Evolutionary conservation across 345 rosid species (phyloP), one percentile per base, ranked within the genome.

Genomic region (Jatropha curcas): DNA sequence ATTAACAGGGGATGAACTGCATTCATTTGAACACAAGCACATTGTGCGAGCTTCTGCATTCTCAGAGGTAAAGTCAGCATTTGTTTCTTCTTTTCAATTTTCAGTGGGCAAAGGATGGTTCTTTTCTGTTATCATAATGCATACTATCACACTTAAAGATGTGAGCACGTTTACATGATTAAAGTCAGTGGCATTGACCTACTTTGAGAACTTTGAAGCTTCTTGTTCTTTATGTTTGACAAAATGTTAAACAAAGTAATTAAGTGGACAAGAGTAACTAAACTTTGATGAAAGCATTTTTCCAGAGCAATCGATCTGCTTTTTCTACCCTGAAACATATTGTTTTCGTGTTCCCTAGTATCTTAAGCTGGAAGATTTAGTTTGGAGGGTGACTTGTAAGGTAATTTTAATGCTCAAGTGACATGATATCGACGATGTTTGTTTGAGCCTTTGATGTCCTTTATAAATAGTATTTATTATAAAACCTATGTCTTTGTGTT

Each of bases 21-120:
- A 93, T 71, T 93, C 92, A 46, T 93, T 93, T 80, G 97, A 93
- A 43, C 98, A 93, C 88, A 91, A 89, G 84, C 96, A 93, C 76
- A 91, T 93, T 63, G 96, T 93, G 76, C 84, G 98, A 41, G 92
- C 98, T 17, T 91, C 96, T 77, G 84, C 96, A 70, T 93, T 93
- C 81, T 93, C 98, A 0, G 92, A 88, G 87, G 97, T 91, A 84
- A 0, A 67, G 4, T 30, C 19, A 13, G 11, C 11, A 5, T 71
- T 67, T 48, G 39, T 28, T 4, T 7, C 55, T 27, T 17, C n/a
- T 50, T 20, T 20, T 22, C 24, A 8, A 56, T 33, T 48, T 28
- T 67, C 28, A 9, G 7, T 48, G 31, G 58, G n/a, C 24, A 51
- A 67, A 31, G 34, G 37, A 31, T 17, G 30, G 56, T 12, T 7